Base-by-base conservation (phyloP, 129 eudicot genomes). In the Calendula officinalis region DNA sequence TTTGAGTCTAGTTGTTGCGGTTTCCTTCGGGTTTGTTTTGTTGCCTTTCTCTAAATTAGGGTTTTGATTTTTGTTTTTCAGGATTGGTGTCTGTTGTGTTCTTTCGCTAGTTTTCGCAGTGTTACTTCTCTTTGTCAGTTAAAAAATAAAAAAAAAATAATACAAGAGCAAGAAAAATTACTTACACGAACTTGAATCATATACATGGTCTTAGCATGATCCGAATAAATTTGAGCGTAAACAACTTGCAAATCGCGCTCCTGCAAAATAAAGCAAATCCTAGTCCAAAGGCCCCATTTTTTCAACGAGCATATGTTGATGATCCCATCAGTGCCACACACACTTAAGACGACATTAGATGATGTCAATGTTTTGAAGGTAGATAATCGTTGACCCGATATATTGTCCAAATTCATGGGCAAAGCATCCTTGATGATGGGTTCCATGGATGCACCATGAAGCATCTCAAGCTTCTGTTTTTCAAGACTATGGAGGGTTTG, bases 141-240 rank as follows among this genome's bases (percentile, higher is more conserved):
- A n/a, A 22, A 22, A 22, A 22, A 22, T 0, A 22, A 22, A 2
- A 22, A 22, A 22, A 22, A 0, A 22, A 22, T 22, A 22, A 22
- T 22, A 22, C 30, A 22, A 22, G 1, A 22, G 2, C 30, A 22
- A 22, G 15, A 8, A 22, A 44, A 41, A 27, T 53, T 42, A 84
- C 90, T 85, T 81, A 89, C 94, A 42, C 60, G 84, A 45, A 81
- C 73, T 38, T 77, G 91, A 71, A 86, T 74, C 88, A 90, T 83
- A 82, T 57, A 79, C 80, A 81, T 73, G 77, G 37, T 63, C 41
- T 58, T 72, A 8, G 34, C 14, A 8, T 39, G 62, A 43, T 81
- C 83, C 0, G 84, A 60, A 1, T 74, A 81, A 13, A 83, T 69
- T 4, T 81, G 80, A 70, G 80, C 84, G 17, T 83, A 83, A 12